Percentiles rank a stretch among this genome's conserved stretches.
phyloP scores from a whole-genome alignment of 2,329 filamentous ascomycete genomes.

The Colletotrichum brevisporum region DNA sequence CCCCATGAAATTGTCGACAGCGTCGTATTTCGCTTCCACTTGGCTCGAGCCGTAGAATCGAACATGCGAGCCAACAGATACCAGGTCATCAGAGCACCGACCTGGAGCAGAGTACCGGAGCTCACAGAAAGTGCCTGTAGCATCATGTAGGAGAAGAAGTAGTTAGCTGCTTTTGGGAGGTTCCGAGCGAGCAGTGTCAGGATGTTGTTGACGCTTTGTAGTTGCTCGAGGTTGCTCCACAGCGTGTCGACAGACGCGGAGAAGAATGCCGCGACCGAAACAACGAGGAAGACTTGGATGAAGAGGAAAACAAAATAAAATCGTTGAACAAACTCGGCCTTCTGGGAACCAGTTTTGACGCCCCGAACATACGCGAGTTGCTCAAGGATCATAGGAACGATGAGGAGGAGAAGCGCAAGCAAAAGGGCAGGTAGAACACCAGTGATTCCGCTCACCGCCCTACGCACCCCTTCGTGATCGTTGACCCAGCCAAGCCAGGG shows the following conservation, averaged over 20 bases:
- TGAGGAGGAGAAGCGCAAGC: conserved; percentile 81
- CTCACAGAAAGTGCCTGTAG: conserved; percentile 93
- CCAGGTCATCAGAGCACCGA: conserved; percentile 84
- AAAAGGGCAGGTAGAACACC: conserved; percentile 88
- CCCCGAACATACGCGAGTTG: conserved; percentile 82
- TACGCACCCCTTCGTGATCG: conserved; percentile 70
- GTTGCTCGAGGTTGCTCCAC: conserved; percentile 61
- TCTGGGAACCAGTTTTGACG: conserved; percentile 84
- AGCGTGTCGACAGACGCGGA: conserved; percentile 74
- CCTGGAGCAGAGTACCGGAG: conserved; percentile 88
- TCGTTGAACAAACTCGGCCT: conserved; percentile 86
- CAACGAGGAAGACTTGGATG: conserved; percentile 93
- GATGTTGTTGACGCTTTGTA: conserved; percentile 73
- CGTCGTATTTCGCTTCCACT: conserved; percentile 87
- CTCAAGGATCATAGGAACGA: conserved; percentile 85
- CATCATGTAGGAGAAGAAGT: conserved; percentile 99
- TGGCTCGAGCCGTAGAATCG: conserved; percentile 85
- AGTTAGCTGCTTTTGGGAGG: conserved; percentile 89
- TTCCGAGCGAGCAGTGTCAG: conserved; percentile 81
- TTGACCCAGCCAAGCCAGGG: conserved; percentile 80
- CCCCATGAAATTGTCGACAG: conserved; percentile 89
- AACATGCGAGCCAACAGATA: conserved; percentile 85
- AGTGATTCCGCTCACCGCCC: conserved; percentile 75
- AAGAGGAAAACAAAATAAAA: conserved; percentile 97
- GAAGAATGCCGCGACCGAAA: conserved; percentile 85